phyloP scores from a whole-genome alignment of 2,329 filamentous ascomycete species.

The Trichoderma atroviride region DNA sequence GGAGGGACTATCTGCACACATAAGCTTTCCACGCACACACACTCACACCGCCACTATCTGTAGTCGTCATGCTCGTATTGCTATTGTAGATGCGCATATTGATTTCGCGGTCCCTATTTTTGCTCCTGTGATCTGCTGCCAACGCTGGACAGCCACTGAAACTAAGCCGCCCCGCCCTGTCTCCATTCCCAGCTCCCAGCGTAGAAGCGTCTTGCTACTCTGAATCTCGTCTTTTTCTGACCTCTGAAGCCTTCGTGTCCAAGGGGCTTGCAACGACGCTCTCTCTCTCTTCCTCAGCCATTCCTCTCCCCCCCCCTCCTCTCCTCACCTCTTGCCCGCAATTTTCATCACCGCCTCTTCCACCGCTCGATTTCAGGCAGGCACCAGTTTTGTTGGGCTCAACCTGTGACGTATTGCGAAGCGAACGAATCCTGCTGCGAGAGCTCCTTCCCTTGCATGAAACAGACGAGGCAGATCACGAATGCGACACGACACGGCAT shows the following conservation, averaged over 20 bases:
- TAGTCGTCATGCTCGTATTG: too few relatives aligned
- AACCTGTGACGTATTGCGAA: neutral
- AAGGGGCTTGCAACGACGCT: slow-evolving; percentile 20
- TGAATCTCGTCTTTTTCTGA: slow-evolving; percentile 13
- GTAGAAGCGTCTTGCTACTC: slow-evolving; percentile 12
- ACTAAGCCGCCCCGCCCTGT: slow-evolving; percentile 1
- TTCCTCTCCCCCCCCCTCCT: neutral
- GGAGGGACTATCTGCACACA: too few relatives aligned
- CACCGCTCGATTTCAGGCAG: neutral
- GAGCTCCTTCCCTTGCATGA: slow-evolving; percentile 8
- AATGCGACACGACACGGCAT: neutral
- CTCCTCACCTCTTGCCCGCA: neutral
- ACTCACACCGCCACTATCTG: rapidly evolving
- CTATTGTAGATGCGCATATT: too few relatives aligned
- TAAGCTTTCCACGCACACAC: too few relatives aligned
- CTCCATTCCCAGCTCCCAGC: slow-evolving; percentile 21
- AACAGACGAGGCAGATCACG: neutral
- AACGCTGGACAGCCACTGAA: neutral
- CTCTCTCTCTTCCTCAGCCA: neutral
- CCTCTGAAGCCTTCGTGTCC: slow-evolving; percentile 1
- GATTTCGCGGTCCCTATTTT: too few relatives aligned
- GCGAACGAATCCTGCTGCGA: neutral
- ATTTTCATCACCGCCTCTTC: neutral
- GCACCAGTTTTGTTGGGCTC: neutral
- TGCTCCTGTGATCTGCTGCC: neutral